phyloP scores from a whole-genome alignment of 2,329 filamentous ascomycete species.

The Didymellaceae sp. region DNA sequence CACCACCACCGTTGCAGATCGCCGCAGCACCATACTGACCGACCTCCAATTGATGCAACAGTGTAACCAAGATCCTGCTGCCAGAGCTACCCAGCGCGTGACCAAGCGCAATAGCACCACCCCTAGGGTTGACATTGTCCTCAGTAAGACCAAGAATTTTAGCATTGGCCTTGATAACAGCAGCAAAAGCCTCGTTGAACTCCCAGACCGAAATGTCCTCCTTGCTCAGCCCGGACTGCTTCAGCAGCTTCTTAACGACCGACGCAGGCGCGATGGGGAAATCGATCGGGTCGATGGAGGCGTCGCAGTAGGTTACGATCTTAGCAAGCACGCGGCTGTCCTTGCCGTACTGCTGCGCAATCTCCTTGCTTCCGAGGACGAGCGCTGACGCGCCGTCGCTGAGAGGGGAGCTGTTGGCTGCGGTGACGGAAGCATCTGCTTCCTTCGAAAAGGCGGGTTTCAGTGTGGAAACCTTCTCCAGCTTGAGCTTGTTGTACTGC shows the following conservation, averaged over 20 bases:
- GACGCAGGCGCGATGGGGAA: slow-evolving; percentile 93
- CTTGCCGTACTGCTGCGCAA: slow-evolving; percentile 80
- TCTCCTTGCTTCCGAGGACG: slow-evolving; percentile 79
- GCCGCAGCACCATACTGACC: slow-evolving; percentile 95
- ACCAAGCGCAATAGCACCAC: slow-evolving; percentile 89
- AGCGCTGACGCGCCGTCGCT: slow-evolving; percentile 94
- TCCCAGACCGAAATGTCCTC: slow-evolving; percentile 95
- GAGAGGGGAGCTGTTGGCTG: slow-evolving; percentile 90
- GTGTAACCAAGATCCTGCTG: slow-evolving; percentile 84
- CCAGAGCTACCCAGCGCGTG: slow-evolving; percentile 94
- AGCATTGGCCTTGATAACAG: slow-evolving; percentile 92
- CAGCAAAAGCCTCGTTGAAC: slow-evolving; percentile 98
- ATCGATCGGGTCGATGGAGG: slow-evolving; percentile 84
- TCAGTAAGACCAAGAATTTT: slow-evolving; percentile 85
- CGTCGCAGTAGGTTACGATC: slow-evolving; percentile 86
- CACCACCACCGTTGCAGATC: slow-evolving; percentile 96
- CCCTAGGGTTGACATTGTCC: slow-evolving; percentile 83
- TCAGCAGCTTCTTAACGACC: slow-evolving; percentile 87
- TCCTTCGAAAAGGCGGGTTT: slow-evolving; percentile 92
- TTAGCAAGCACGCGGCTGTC: slow-evolving; percentile 83
- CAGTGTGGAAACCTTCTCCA: slow-evolving; percentile 82
- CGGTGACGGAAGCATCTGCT: slow-evolving; percentile 90
- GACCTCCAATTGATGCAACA: slow-evolving; percentile 88
- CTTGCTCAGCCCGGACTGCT: slow-evolving; percentile 87
- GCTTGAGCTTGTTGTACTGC: slow-evolving; percentile 83